Evolutionary conservation across 2,329 filamentous ascomycete genomes (phyloP).

Genomic region (Colletotrichum graminicola): DNA sequence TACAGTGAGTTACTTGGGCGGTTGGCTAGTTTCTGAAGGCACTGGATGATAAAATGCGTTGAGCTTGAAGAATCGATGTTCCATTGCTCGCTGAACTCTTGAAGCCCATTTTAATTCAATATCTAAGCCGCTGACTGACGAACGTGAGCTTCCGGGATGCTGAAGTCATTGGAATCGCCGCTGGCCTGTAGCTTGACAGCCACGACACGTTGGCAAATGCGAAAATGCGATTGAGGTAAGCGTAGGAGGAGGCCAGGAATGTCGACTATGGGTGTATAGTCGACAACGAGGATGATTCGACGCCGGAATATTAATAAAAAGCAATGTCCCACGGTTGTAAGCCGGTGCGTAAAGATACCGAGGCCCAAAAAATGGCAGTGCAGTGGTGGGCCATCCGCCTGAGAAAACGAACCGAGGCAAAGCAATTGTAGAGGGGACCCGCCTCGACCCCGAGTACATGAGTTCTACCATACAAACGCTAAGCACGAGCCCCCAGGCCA

Average conservation of each 20-base stretch:
- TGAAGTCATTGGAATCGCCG: neutral
- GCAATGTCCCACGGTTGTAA: neutral
- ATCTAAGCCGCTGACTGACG: neutral
- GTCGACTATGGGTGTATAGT: neutral
- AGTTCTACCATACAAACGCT: constrained; percentile 19
- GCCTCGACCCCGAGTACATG: constrained; percentile 16
- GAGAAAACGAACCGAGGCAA: constrained; percentile 31
- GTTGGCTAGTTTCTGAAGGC: neutral
- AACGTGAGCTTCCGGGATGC: neutral
- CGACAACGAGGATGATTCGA: neutral
- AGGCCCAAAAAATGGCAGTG: constrained; percentile 12
- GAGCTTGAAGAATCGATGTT: neutral
- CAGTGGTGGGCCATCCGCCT: constrained; percentile 11
- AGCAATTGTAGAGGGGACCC: constrained; percentile 6
- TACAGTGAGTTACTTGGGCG: constrained; percentile 48
- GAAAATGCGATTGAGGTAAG: neutral
- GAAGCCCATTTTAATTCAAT: neutral
- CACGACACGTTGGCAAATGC: neutral
- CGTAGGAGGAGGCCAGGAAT: neutral
- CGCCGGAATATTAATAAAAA: neutral
- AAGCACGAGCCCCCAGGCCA: constrained; percentile 28
- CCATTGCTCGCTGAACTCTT: no score
- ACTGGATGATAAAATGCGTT: neutral
- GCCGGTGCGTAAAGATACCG: constrained; percentile 25
- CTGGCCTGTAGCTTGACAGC: neutral